These are phyloP conservation scores for Ricinus communis DNA, from an alignment of 345 rosid genomes.

Conservation along the genomic window DNA sequence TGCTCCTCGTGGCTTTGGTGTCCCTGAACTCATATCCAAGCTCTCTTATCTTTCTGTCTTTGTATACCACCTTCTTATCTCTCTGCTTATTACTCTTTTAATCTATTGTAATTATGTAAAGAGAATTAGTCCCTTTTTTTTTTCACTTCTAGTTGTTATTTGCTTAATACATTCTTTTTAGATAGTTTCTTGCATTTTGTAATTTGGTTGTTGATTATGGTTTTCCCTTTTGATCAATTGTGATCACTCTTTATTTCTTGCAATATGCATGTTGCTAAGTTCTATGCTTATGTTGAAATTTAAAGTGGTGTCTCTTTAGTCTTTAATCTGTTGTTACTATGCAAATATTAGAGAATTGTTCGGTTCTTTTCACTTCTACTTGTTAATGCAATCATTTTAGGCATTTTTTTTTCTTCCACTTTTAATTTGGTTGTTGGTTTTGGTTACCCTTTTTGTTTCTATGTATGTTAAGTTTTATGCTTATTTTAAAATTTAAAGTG, in stretches of 20 bases:
- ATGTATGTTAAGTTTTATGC: neutral
- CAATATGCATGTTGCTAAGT: too few relatives aligned
- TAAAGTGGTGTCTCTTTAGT: too few relatives aligned
- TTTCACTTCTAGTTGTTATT: neutral
- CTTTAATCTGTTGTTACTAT: too few relatives aligned
- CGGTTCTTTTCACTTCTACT: neutral
- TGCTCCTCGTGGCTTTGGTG: conserved; percentile 88
- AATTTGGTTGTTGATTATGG: neutral
- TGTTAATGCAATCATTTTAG: too few relatives aligned
- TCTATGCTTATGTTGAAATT: too few relatives aligned
- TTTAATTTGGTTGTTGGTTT: neutral
- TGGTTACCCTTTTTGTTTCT: neutral
- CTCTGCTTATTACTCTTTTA: neutral
- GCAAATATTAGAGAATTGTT: too few relatives aligned
- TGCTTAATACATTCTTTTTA: neutral
- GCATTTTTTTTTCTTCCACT: neutral
- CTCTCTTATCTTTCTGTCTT: conserved; percentile 70
- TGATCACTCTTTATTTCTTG: too few relatives aligned
- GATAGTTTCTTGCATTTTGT: neutral
- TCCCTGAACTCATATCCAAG: conserved; percentile 76
- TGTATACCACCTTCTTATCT: conserved; percentile 36
- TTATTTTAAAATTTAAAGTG: neutral
- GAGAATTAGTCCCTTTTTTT: neutral
- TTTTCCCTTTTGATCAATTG: too few relatives aligned
- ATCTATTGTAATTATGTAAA: neutral